Base-by-base conservation (phyloP, 2,329 filamentous ascomycete species). In the Tolypocladium inflatum region DNA sequence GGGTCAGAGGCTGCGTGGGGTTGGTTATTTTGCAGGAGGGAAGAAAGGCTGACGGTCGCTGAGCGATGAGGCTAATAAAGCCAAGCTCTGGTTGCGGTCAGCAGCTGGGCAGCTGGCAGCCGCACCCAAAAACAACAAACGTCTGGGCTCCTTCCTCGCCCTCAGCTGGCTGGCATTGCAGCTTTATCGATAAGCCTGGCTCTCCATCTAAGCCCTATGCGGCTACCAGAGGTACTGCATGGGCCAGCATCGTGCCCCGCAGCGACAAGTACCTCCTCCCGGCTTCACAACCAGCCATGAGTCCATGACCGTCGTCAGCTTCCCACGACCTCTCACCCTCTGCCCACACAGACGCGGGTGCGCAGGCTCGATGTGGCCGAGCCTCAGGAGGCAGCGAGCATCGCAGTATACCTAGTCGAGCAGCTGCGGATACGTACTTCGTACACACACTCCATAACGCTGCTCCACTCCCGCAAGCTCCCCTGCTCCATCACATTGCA, bases 1-100 rank as follows among this genome's bases (percentile, higher is more conserved):
- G 53, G 60, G 60, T 59, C 58, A 50, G 53, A 38, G 55, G 38
- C 39, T 51, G 56, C 41, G 19, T 39, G 53, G 50, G 54, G 59
- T 60, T 56, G 48, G 48, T 37, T 52, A 41, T 56, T 51, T 60
- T 61, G 61, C 60, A 60, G 52, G 60, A 62, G 57, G 52, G 54
- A 57, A 57, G 60, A 56, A 62, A 61, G 58, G 60, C 60, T 61
- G 58, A 55, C 55, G 53, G 26, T 43, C 26, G 38, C 41, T 42
- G 53, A 19, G 38, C 15, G 53, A 33, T 21, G 56, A 61, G 56
- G 58, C 60, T 58, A 56, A 55, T 55, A 37, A 52, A n/a, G 26
- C 48, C 19, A 21, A 21, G 30, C 19, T 13, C 21, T 52, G 8
- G 38, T 8, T 55, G 38, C 23, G 23, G 23, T 13, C 35, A 30